These are phyloP conservation scores for Candida railenensis DNA, from an alignment of 805 yeast genomes.

Conservation along the genomic window DNA sequence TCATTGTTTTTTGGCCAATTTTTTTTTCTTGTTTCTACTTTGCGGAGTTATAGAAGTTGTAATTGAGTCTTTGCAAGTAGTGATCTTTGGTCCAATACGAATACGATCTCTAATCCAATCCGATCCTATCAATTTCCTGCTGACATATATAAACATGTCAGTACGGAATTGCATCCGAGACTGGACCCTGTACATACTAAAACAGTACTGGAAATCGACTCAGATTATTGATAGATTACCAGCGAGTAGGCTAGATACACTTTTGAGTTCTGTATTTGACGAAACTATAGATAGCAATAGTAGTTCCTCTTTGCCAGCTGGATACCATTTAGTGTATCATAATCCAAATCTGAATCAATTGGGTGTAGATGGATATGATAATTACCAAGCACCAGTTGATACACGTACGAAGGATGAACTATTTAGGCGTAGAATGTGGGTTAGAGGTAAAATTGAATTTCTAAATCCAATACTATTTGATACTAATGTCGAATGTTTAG, in stretches of 20 bases:
- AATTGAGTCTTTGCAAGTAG: too few relatives aligned
- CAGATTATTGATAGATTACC: slow-evolving; percentile 1
- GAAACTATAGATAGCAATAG: not conserved
- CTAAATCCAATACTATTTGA: slow-evolving; percentile 16
- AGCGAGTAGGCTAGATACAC: not conserved
- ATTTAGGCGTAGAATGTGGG: slow-evolving; percentile 75
- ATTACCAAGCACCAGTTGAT: slow-evolving; percentile 64
- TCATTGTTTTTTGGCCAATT: not conserved
- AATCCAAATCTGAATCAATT: slow-evolving; percentile 54
- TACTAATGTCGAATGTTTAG: slow-evolving; percentile 45
- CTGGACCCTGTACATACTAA: not conserved
- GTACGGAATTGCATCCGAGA: not conserved
- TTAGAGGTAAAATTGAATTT: slow-evolving; percentile 59
- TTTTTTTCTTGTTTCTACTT: too few relatives aligned
- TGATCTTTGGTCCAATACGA: too few relatives aligned
- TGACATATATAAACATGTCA: too few relatives aligned
- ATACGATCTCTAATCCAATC: too few relatives aligned
- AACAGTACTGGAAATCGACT: not conserved
- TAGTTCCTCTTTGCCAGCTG: slow-evolving; percentile 23
- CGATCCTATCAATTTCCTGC: too few relatives aligned
- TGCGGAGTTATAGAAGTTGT: too few relatives aligned
- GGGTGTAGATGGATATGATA: slow-evolving; percentile 77
- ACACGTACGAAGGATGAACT: slow-evolving; percentile 14
- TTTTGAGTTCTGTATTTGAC: not conserved
- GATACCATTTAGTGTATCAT: slow-evolving; percentile 67